Percentiles rank a stretch among this genome's conserved stretches.
These are phyloP conservation scores for Phanerodontia chrysosporium DNA, from an alignment of 768 basidiomycete genomes.

Conservation along the genomic window DNA sequence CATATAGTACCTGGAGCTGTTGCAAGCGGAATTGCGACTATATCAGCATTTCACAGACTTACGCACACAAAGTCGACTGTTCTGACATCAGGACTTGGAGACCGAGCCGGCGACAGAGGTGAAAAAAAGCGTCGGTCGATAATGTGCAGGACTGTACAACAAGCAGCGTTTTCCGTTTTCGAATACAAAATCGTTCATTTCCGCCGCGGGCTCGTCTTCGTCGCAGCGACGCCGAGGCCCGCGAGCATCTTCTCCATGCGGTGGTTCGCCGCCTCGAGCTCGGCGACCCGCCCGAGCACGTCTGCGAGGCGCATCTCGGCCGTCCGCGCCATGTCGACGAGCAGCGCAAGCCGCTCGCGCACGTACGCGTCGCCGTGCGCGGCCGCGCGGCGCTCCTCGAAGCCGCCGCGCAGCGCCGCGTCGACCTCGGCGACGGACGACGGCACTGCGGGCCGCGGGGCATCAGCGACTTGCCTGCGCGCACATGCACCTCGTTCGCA, in stretches of 20 bases:
- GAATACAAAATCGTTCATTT: neutral
- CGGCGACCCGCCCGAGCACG: neutral
- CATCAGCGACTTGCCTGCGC: too few relatives aligned
- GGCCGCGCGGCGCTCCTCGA: neutral
- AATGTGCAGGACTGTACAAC: too few relatives aligned
- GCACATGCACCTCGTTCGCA: too few relatives aligned
- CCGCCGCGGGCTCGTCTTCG: neutral
- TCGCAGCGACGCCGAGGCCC: neutral
- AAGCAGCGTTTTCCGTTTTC: neutral
- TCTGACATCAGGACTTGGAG: too few relatives aligned
- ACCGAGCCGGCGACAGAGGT: too few relatives aligned
- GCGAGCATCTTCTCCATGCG: neutral
- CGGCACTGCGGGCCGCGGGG: neutral
- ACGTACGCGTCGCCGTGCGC: neutral
- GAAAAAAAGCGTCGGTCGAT: too few relatives aligned
- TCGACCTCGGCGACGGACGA: neutral
- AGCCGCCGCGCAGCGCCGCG: neutral
- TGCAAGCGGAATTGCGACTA: too few relatives aligned
- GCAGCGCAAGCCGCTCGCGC: neutral
- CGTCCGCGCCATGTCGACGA: conserved; percentile 2
- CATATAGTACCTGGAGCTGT: too few relatives aligned
- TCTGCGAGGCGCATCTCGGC: neutral
- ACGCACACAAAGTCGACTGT: too few relatives aligned
- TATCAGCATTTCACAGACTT: too few relatives aligned
- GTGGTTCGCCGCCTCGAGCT: neutral